phyloP scores from a whole-genome alignment of 495 filamentous ascomycete species.

The Bombardia bombarda region DNA sequence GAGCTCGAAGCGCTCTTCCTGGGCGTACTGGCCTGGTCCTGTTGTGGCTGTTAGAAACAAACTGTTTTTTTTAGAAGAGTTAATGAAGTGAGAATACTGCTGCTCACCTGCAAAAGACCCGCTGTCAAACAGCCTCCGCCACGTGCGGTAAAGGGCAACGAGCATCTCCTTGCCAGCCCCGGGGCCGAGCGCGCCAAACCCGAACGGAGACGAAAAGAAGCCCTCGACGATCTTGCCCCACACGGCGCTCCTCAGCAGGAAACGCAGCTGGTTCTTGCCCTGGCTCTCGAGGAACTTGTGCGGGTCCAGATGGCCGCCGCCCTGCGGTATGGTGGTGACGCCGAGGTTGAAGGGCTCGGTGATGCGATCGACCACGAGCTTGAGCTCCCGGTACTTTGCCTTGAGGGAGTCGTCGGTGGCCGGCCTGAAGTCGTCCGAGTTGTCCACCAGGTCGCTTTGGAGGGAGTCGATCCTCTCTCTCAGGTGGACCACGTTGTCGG shows the following conservation, averaged over 20 bases:
- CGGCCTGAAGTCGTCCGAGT: constrained; percentile 20
- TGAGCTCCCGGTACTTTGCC: constrained; percentile 17
- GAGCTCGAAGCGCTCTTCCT: constrained; percentile 2
- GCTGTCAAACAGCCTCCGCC: constrained; percentile 6
- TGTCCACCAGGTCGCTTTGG: constrained; percentile 20
- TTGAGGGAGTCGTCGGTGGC: constrained; percentile 26
- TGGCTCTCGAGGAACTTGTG: constrained; percentile 12
- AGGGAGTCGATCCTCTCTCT: constrained; percentile 8
- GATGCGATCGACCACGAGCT: constrained; percentile 12
- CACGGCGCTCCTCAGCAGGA: constrained; percentile 16
- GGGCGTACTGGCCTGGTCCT: background rate
- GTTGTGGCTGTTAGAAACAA: background rate
- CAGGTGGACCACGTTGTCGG: constrained; percentile 1
- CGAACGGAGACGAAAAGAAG: constrained; percentile 24
- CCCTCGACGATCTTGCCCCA: constrained; percentile 20
- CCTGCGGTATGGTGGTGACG: constrained; percentile 1
- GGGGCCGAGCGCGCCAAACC: constrained; percentile 19
- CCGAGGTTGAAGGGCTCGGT: constrained; percentile 11
- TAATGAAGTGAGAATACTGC: background rate
- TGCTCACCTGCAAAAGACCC: background rate
- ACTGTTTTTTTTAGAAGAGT: background rate
- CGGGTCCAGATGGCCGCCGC: constrained; percentile 7
- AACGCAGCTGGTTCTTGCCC: constrained; percentile 5
- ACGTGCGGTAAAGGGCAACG: constrained; percentile 1
- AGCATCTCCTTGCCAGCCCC: constrained; percentile 2